Evolutionary conservation across 2,329 filamentous ascomycete genomes (phyloP).

Genomic region (Mycosphaerella sp.): DNA sequence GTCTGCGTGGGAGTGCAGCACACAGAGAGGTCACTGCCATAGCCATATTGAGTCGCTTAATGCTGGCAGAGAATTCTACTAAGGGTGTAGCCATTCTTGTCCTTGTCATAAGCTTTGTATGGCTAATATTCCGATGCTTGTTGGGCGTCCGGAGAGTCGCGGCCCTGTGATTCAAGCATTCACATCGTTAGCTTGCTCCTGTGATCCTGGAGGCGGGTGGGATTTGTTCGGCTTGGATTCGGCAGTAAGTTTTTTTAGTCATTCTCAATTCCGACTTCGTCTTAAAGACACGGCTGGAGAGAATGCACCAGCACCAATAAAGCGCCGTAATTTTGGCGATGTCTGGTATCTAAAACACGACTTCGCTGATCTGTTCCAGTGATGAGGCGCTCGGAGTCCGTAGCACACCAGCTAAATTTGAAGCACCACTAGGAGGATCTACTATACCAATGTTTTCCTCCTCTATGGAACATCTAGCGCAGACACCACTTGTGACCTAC

Average conservation of each 20-base stretch:
- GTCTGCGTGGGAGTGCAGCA: slow-evolving; percentile 65
- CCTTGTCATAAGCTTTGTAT: slow-evolving; percentile 63
- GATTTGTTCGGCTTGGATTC: not conserved
- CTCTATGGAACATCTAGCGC: too few relatives aligned
- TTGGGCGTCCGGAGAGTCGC: slow-evolving; percentile 55
- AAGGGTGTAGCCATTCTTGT: slow-evolving; percentile 64
- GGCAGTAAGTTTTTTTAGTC: slow-evolving; percentile 49
- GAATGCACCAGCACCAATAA: too few relatives aligned
- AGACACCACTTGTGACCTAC: too few relatives aligned
- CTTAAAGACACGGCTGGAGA: too few relatives aligned
- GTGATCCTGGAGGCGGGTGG: not conserved
- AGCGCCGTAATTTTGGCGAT: too few relatives aligned
- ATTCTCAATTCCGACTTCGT: slow-evolving; percentile 34
- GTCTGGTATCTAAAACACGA: too few relatives aligned
- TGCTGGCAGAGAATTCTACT: slow-evolving; percentile 63
- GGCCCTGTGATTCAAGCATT: too few relatives aligned
- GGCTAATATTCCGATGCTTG: slow-evolving; percentile 68
- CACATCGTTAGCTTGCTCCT: slow-evolving; percentile 52
- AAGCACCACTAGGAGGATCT: too few relatives aligned
- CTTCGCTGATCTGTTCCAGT: too few relatives aligned
- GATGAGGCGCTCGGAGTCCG: too few relatives aligned
- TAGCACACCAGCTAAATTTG: too few relatives aligned
- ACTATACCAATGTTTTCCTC: too few relatives aligned
- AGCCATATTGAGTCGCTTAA: slow-evolving; percentile 69
- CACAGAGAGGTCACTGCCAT: slow-evolving; percentile 54